Conservation (phyloP, 805 yeast genomes). For the Lachancea sp. region DNA sequence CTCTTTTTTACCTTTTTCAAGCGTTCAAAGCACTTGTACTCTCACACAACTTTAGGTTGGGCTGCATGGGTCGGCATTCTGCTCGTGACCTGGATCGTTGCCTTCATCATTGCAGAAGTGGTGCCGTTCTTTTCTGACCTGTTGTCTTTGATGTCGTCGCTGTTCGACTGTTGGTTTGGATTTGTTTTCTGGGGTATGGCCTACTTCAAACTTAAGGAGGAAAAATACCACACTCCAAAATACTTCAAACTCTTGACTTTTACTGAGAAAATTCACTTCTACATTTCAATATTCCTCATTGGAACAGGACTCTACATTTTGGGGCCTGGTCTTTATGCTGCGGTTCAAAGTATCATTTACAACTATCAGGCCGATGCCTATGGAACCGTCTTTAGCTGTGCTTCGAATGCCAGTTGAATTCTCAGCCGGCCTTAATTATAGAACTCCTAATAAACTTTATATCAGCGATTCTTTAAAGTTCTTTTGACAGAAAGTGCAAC, state of each 20-base stretch:
- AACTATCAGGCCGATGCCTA: slow-evolving; percentile 44
- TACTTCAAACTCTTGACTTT: slow-evolving; percentile 23
- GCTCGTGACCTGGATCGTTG: slow-evolving; percentile 42
- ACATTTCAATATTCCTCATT: slow-evolving; percentile 36
- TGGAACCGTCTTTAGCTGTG: slow-evolving; percentile 49
- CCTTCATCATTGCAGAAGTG: slow-evolving; percentile 55
- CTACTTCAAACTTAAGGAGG: slow-evolving; percentile 40
- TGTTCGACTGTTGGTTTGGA: slow-evolving; percentile 63
- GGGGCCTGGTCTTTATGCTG: slow-evolving; percentile 55
- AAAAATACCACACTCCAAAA: slow-evolving; percentile 29
- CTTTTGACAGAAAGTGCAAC: too few species aligned
- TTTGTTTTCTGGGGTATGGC: slow-evolving; percentile 61
- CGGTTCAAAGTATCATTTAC: slow-evolving; percentile 47
- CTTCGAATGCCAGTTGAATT: slow-evolving; percentile 32
- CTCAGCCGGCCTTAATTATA: neutral
- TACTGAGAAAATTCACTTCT: slow-evolving; percentile 35
- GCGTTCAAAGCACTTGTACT: slow-evolving; percentile 38
- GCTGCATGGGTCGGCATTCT: slow-evolving; percentile 42
- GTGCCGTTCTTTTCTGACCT: slow-evolving; percentile 59
- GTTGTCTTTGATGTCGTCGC: slow-evolving; percentile 51
- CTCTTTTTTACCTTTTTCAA: slow-evolving; percentile 42
- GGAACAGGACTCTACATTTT: slow-evolving; percentile 46
- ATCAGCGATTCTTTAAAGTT: too few species aligned
- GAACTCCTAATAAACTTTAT: neutral
- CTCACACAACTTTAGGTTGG: slow-evolving; percentile 51